These are phyloP conservation scores for Hypoxylon sp. DNA, from an alignment of 2,329 filamentous ascomycete genomes.

Conservation along the genomic window DNA sequence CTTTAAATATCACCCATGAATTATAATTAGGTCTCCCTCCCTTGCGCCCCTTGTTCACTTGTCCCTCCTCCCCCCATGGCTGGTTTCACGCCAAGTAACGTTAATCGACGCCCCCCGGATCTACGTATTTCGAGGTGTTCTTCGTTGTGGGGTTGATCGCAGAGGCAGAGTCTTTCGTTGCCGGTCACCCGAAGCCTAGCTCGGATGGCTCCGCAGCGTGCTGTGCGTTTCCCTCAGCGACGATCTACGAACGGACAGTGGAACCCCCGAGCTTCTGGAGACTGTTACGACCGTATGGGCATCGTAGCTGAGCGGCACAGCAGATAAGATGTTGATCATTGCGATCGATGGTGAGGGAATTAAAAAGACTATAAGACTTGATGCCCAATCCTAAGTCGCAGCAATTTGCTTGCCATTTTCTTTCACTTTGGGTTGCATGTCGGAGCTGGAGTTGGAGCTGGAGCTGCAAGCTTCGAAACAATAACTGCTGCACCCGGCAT, in stretches of 20 bases:
- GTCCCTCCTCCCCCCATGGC: neutral
- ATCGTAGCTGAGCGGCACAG: conserved; percentile 7
- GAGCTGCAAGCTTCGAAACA: conserved; percentile 20
- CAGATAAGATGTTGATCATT: neutral
- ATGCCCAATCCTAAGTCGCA: conserved; percentile 1
- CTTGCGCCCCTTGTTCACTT: neutral
- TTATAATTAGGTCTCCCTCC: conserved; percentile 29
- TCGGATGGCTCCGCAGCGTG: conserved; percentile 28
- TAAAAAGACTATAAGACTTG: neutral
- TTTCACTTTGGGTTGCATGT: neutral
- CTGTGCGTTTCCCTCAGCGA: neutral
- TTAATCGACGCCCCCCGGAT: conserved; percentile 33
- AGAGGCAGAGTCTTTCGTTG: conserved; percentile 5
- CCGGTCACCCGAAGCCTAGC: conserved; percentile 35
- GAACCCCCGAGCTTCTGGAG: conserved; percentile 1
- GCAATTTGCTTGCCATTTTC: neutral
- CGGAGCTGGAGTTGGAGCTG: conserved; percentile 10
- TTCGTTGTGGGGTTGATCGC: conserved; percentile 37
- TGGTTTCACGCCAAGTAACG: conserved; percentile 37
- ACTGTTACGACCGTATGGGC: neutral
- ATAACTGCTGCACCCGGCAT: conserved; percentile 12
- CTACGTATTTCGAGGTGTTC: conserved; percentile 13
- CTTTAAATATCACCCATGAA: conserved; percentile 22
- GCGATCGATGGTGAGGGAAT: neutral
- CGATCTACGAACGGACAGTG: neutral